These are phyloP conservation scores for Thamnidium elegans DNA, from an alignment of 192 early-diverging fungal genomes.

Conservation along the genomic window DNA sequence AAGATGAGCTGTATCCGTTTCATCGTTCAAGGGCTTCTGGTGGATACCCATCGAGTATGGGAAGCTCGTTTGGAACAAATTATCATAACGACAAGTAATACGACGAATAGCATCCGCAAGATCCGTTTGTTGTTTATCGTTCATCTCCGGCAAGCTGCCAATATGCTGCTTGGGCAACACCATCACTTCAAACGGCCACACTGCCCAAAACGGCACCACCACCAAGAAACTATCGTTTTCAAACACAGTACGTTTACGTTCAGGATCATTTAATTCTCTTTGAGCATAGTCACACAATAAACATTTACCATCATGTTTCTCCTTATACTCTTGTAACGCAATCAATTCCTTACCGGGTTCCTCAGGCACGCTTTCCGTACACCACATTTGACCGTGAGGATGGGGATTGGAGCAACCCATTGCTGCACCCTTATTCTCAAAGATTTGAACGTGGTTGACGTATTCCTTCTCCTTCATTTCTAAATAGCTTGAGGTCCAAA, in stretches of 20 bases:
- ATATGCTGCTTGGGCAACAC: conserved; percentile 71
- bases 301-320: conserved; percentile 54
- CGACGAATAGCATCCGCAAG: conserved; percentile 74
- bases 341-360: conserved; percentile 75
- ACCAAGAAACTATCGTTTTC: conserved; percentile 80
- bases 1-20: conserved; percentile 64
- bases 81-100: conserved; percentile 88
- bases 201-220: conserved; percentile 93
- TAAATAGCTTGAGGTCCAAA: conserved; percentile 69
- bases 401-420: conserved; percentile 99
- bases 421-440: conserved; percentile 95
- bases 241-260: conserved; percentile 56
- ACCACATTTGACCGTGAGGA: conserved; percentile 95
- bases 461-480: conserved; percentile 46
- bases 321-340: conserved; percentile 59
- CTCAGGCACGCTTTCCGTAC: conserved; percentile 77
- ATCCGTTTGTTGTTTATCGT: conserved; percentile 49
- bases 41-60: conserved; percentile 98
- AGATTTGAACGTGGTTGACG: conserved; percentile 87
- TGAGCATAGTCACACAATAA: conserved; percentile 82
- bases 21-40: conserved; percentile 68
- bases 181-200: conserved; percentile 96
- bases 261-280: conserved; percentile 42
- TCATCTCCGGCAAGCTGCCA: conserved; percentile 49
- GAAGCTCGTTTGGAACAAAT: conserved; percentile 86